A percentile compares a stretch with the other conserved stretches of the same genome.
These are phyloP conservation scores for Verticillium klebahnii DNA, from an alignment of 2,329 filamentous ascomycete species.

Conservation along the genomic window DNA sequence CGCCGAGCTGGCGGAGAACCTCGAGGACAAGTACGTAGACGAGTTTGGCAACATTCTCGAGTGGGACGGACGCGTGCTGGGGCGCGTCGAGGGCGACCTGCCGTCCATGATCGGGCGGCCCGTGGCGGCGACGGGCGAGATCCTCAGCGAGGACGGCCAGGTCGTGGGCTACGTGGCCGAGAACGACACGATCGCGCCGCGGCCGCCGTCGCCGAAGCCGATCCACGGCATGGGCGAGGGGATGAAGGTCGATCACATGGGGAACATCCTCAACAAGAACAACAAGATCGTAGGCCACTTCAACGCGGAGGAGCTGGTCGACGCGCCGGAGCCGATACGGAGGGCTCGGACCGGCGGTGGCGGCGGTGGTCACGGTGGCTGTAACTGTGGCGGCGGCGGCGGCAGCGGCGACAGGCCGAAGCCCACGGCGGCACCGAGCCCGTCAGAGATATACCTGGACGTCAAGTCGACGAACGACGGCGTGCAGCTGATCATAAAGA, in stretches of 20 bases:
- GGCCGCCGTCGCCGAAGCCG: constrained; percentile 18
- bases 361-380: constrained; percentile 6
- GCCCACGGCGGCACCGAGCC: constrained; percentile 32
- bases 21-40: constrained; percentile 44
- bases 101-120: constrained; percentile 49
- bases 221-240: constrained; percentile 31
- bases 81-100: constrained; percentile 48
- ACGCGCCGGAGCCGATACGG: not conserved
- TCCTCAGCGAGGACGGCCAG: constrained; percentile 37
- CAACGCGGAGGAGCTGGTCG: constrained; percentile 23
- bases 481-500: constrained; percentile 53
- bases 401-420: constrained; percentile 16
- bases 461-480: constrained; percentile 54
- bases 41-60: constrained; percentile 51
- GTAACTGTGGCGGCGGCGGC: constrained; percentile 17
- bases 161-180: constrained; percentile 40
- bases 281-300: constrained; percentile 44
- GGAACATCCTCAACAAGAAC: constrained; percentile 40
- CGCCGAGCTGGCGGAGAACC: constrained; percentile 29
- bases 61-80: constrained; percentile 44
- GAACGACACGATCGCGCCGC: constrained; percentile 26
- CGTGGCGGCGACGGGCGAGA: constrained; percentile 39
- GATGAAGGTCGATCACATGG: constrained; percentile 36
- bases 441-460: constrained; percentile 52
- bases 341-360: not conserved